A percentile compares a stretch with the other conserved stretches of the same genome.
Evolutionary conservation across 2,329 filamentous ascomycete species (phyloP).

Genomic region (Penicillium concentricum): DNA sequence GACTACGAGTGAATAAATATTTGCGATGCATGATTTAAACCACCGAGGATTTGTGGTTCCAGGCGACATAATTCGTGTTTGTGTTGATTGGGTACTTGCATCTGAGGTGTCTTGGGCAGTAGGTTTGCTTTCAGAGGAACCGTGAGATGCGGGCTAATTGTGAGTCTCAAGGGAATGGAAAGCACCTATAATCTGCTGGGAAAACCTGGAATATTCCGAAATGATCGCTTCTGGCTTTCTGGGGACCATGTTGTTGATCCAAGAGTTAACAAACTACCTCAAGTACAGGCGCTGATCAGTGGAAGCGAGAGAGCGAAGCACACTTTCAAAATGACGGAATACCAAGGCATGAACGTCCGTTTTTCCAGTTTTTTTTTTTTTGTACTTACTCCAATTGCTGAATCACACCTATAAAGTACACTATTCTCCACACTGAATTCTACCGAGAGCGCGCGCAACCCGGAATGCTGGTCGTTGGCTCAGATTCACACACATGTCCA

Average conservation of each 20-base stretch:
- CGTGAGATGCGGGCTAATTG: background rate
- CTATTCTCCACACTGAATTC: slow-evolving; percentile 51
- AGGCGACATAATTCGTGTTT: slow-evolving; percentile 43
- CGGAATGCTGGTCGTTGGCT: slow-evolving; percentile 44
- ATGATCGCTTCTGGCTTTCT: slow-evolving; percentile 52
- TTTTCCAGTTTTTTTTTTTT: background rate
- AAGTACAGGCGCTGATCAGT: too few species aligned
- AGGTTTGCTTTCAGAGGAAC: slow-evolving; percentile 2
- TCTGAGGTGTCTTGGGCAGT: slow-evolving; percentile 45
- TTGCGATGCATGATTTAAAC: slow-evolving; percentile 45
- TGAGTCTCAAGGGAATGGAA: slow-evolving; percentile 37
- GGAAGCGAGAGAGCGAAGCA: slow-evolving; percentile 38
- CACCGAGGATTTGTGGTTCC: slow-evolving; percentile 35
- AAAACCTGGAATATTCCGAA: slow-evolving; percentile 47
- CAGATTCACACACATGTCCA: slow-evolving; percentile 50
- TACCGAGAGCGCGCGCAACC: slow-evolving; percentile 46
- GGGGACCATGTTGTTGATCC: slow-evolving; percentile 52
- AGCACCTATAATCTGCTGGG: slow-evolving; percentile 43
- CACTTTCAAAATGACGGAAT: slow-evolving; percentile 46
- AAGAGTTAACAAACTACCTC: slow-evolving; percentile 26
- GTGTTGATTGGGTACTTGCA: slow-evolving; percentile 49
- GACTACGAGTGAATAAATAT: slow-evolving; percentile 47
- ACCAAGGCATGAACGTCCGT: slow-evolving; percentile 37
- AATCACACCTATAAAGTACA: slow-evolving; percentile 20
- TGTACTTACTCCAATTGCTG: background rate